A percentile compares a stretch with the other conserved stretches of the same genome.
These are phyloP conservation scores for Candida pseudofarinosa DNA, from an alignment of 805 yeast species.

Conservation along the genomic window DNA sequence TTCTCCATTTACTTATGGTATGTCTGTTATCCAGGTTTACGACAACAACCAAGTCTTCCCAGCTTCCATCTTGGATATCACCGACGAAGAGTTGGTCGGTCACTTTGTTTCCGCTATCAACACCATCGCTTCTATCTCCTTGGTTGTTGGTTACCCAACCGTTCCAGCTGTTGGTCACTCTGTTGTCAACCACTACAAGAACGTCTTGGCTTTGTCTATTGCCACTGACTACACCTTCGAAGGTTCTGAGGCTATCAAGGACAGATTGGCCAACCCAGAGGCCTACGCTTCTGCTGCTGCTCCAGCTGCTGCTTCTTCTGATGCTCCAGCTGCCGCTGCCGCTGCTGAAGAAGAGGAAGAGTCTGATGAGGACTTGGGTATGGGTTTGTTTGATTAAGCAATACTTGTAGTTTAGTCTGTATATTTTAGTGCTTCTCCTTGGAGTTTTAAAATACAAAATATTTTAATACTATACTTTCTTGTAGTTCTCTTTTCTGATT, in stretches of 20 bases:
- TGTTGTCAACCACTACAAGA: constrained; percentile 98
- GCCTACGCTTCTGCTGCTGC: constrained; percentile 99
- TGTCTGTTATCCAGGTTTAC: constrained; percentile 94
- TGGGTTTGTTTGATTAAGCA: constrained; percentile 95
- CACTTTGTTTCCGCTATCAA: constrained; percentile 91
- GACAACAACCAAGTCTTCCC: constrained; percentile 99
- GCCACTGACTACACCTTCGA: constrained; percentile 99
- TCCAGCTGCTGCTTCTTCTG: constrained; percentile 73
- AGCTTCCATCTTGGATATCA: constrained; percentile 93
- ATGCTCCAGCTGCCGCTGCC: constrained; percentile 61
- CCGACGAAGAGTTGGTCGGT: constrained; percentile 90
- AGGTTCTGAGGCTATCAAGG: constrained; percentile 98
- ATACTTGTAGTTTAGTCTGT: constrained; percentile 2
- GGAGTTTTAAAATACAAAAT: background rate
- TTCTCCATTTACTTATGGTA: constrained; percentile 99
- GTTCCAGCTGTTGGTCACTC: constrained; percentile 99
- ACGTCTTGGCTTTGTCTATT: constrained; percentile 93
- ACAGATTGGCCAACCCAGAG: constrained; percentile 99
- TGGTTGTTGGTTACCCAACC: constrained; percentile 99
- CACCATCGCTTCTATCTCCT: constrained; percentile 92
- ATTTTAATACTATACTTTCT: background rate
- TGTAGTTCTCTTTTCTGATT: too few species aligned
- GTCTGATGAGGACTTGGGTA: constrained; percentile 92
- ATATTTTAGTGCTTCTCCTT: background rate
- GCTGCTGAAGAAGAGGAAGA: constrained; percentile 63